Percentiles rank a stretch among this genome's conserved stretches.
These are phyloP conservation scores for Zygoascus tannicola DNA, from an alignment of 805 yeast genomes.

Conservation along the genomic window DNA sequence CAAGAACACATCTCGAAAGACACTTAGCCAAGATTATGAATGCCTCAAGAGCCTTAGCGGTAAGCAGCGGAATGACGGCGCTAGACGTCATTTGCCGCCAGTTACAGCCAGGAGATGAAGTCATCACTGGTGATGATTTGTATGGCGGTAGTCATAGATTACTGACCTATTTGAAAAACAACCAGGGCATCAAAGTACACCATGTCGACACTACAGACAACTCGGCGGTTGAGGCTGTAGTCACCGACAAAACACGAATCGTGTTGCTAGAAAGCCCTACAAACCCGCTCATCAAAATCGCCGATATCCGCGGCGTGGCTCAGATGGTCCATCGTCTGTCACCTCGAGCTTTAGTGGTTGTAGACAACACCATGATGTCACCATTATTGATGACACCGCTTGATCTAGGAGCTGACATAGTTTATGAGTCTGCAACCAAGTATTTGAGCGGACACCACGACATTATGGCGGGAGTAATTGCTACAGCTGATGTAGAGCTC, in stretches of 20 bases:
- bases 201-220: slow-evolving; percentile 79
- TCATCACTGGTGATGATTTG: slow-evolving; percentile 88
- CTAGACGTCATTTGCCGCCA: slow-evolving; percentile 74
- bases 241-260: slow-evolving; percentile 55
- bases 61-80: slow-evolving; percentile 89
- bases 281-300: slow-evolving; percentile 82
- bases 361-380: slow-evolving; percentile 96
- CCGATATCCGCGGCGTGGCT: slow-evolving; percentile 64
- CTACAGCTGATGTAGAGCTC: slow-evolving; percentile 52
- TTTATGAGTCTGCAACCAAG: slow-evolving; percentile 89
- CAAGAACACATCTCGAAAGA: slow-evolving; percentile 69
- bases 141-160: slow-evolving; percentile 92
- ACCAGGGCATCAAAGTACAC: slow-evolving; percentile 53
- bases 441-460: slow-evolving; percentile 93
- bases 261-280: slow-evolving; percentile 88
- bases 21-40: slow-evolving; percentile 72
- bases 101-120: slow-evolving; percentile 74
- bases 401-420: slow-evolving; percentile 81
- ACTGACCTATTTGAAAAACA: slow-evolving; percentile 57
- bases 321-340: slow-evolving; percentile 54
- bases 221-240: slow-evolving; percentile 46
- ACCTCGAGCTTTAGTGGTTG: slow-evolving; percentile 68
- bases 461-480: slow-evolving; percentile 90
- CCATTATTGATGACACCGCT: slow-evolving; percentile 80
- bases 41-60: slow-evolving; percentile 71